Evolutionary conservation across 2,329 filamentous ascomycete genomes (phyloP).

Genomic region (Xylariales sp.): DNA sequence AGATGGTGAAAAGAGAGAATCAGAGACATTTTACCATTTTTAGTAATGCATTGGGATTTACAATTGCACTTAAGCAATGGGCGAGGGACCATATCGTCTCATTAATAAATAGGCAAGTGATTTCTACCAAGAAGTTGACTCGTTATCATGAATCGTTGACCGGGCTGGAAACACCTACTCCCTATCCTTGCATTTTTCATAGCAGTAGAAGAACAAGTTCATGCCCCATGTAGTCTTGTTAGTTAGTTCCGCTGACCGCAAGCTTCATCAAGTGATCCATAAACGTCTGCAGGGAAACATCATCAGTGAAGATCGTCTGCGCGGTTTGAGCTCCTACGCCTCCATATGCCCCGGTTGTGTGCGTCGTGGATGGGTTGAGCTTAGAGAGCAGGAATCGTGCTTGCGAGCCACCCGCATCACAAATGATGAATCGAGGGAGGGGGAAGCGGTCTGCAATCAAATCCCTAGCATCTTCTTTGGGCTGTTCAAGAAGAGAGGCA

Average conservation of each 20-base stretch:
- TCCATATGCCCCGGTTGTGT: constrained; percentile 89
- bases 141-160: no score
- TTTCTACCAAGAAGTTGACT: no score
- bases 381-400: constrained; percentile 96
- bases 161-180: no score
- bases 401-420: constrained; percentile 96
- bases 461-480: constrained; percentile 95
- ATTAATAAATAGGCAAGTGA: no score
- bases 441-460: constrained; percentile 97
- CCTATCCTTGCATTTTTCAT: no score
- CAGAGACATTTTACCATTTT: no score
- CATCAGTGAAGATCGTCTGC: constrained; percentile 98
- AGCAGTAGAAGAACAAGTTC: no score
- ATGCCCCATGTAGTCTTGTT: no score
- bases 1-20: no score
- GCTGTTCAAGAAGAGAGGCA: constrained; percentile 77
- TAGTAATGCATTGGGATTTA: no score
- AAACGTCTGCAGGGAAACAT: constrained; percentile 96
- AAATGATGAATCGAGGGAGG: constrained; percentile 97
- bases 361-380: constrained; percentile 94
- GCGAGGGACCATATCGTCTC: no score
- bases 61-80: no score
- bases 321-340: constrained; percentile 80
- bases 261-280: constrained; percentile 99
- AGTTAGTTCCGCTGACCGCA: constrained; percentile 57